Percentiles rank a stretch among this genome's conserved stretches.
phyloP scores from a whole-genome alignment of 169 alveolate genomes.

The Eimeria falciformis region DNA sequence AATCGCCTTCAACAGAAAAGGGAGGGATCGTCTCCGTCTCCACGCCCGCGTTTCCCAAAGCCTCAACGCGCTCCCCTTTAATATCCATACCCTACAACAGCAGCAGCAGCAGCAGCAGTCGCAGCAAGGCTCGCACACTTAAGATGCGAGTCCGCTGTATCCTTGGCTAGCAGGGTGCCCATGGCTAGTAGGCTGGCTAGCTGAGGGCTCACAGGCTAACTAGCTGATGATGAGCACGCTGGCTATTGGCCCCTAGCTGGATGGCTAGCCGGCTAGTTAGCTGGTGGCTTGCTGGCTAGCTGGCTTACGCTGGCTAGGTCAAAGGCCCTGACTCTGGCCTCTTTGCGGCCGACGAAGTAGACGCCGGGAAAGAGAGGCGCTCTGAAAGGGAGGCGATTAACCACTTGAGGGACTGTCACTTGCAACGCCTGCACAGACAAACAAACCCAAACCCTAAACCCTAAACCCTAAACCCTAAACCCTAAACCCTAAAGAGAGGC shows the following conservation, averaged over 20 bases:
- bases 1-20: not conserved
- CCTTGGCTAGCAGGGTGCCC: no score
- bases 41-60: conserved; percentile 6
- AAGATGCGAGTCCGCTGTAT: no score
- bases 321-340: conserved; percentile 48
- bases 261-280: no score
- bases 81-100: conserved; percentile 26
- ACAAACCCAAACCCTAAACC: not conserved
- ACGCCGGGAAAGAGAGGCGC: conserved; percentile 71
- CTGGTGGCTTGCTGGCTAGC: no score
- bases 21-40: not conserved
- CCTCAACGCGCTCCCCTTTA: conserved; percentile 45
- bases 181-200: no score
- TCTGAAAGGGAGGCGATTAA: conserved; percentile 63
- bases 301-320: conserved; percentile 41
- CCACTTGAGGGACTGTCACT: conserved; percentile 67
- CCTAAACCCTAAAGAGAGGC: not conserved
- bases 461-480: conserved; percentile 31
- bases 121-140: not conserved
- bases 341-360: conserved; percentile 56
- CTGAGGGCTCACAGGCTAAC: no score
- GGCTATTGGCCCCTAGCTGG: no score
- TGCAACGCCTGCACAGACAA: conserved; percentile 50
- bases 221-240: no score
- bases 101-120: conserved; percentile 38